Evolutionary conservation across 164 flowering plant genomes (phyloP), one percentile per base, ranked within the genome.

Genomic region (Cinnamomum chago): DNA sequence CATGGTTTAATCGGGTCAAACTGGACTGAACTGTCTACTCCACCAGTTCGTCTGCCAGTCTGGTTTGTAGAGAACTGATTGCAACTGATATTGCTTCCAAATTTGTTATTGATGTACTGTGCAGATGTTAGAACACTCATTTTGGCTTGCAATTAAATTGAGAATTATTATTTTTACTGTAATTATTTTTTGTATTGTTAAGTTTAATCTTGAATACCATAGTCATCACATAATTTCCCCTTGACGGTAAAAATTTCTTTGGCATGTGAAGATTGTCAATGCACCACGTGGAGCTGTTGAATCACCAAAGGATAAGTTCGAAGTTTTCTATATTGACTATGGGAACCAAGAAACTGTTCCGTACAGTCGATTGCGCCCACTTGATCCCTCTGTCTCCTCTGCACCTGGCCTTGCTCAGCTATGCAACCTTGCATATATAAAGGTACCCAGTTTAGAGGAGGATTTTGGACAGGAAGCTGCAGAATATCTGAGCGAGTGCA

Each of bases 381-480:
- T 94, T 72, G 97, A 90, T 76, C 78, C 97, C 74, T 89, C 98
- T 2, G 80, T 92, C 9, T 82, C 97, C 23, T 76, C 92, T 27
- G 79, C 87, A 62, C 92, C 98, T 67, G 92, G 89, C 65, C 89
- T 90, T 77, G 97, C 98, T 76, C 97, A 92, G 86, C 79, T 96
- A 2, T 96, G 98, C 84, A 84, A 87, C 77, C 97, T 96, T 75
- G 99, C 97, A 22, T 89, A 84, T 78, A 78, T 96, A 5, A 94
- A 92, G 84, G 88, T 92, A 68, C 98, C 99, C 9, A 68, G 70
- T 81, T 65, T 88, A 74, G 89, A 89, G 69, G 99, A 96, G 73
- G 98, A 94, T 75, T 94, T 84, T 80, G 98, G 98, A 35, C 87
- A 85, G 52, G 98, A 94, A 81, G 97, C 98, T 22, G 99, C 94